Evolutionary conservation across 1,139 yeast species (phyloP).

Genomic region (Nakaseomyces glabratus): DNA sequence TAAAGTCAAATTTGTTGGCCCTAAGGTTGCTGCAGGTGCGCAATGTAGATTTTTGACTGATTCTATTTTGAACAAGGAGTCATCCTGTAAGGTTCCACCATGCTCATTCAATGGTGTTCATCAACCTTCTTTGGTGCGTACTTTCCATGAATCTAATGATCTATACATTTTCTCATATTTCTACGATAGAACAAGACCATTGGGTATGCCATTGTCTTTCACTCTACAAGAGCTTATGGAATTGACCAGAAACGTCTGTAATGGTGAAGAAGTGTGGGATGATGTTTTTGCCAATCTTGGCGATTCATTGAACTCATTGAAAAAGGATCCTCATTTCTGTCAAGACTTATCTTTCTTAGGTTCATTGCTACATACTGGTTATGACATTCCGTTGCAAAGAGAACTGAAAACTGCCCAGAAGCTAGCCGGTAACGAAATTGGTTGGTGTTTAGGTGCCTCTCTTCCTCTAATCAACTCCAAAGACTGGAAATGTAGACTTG

Average conservation of each 20-base stretch:
- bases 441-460: slow-evolving; percentile 98
- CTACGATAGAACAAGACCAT: slow-evolving; percentile 86
- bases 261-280: slow-evolving; percentile 68
- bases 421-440: slow-evolving; percentile 80
- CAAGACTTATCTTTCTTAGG: slow-evolving; percentile 83
- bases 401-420: slow-evolving; percentile 88
- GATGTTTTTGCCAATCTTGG: slow-evolving; percentile 48
- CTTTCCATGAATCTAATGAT: slow-evolving; percentile 63
- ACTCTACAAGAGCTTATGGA: slow-evolving; percentile 76
- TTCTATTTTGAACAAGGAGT: slow-evolving; percentile 70
- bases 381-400: slow-evolving; percentile 83
- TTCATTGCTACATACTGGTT: slow-evolving; percentile 85
- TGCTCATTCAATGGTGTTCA: slow-evolving; percentile 96
- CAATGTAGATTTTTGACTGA: slow-evolving; percentile 87
- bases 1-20: slow-evolving; percentile 66
- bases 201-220: slow-evolving; percentile 90
- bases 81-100: slow-evolving; percentile 62
- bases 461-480: slow-evolving; percentile 69
- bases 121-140: slow-evolving; percentile 78
- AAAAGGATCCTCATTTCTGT: slow-evolving; percentile 88
- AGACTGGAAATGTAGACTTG: slow-evolving; percentile 63
- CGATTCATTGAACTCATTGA: slow-evolving; percentile 57
- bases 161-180: slow-evolving; percentile 87
- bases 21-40: slow-evolving; percentile 48
- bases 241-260: slow-evolving; percentile 74